Evolutionary conservation across 148 eudicot species (phyloP).

Genomic region (Camellia sinensis): DNA sequence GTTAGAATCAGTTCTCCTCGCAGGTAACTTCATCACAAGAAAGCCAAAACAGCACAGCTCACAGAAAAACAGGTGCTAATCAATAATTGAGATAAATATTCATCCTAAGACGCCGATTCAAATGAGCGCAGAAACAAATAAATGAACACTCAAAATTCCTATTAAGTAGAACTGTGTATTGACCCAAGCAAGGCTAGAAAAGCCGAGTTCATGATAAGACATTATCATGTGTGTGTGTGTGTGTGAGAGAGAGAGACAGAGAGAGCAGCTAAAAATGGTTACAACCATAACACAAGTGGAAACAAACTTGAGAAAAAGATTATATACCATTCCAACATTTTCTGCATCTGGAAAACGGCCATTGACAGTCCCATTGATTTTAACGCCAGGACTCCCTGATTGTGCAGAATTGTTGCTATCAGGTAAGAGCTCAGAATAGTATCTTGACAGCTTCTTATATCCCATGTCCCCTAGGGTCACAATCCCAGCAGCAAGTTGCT

Average conservation of each 20-base stretch:
- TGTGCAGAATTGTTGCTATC: no score
- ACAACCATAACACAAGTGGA: neutral
- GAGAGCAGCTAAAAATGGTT: neutral
- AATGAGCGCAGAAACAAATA: neutral
- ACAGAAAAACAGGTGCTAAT: no score
- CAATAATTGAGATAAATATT: no score
- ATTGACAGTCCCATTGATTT: slow-evolving; percentile 44
- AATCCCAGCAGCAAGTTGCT: slow-evolving; percentile 84
- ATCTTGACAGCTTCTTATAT: slow-evolving; percentile 69
- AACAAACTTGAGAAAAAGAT: slow-evolving; percentile 5
- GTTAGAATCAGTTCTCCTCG: no score
- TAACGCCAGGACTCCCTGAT: slow-evolving; percentile 38
- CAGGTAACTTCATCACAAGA: no score
- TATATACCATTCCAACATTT: neutral
- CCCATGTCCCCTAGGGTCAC: slow-evolving; percentile 74
- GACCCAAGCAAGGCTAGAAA: neutral
- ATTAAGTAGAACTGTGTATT: neutral
- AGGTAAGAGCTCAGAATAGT: slow-evolving; percentile 71
- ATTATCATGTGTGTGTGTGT: neutral
- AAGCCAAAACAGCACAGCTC: no score
- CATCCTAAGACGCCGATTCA: neutral
- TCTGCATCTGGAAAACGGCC: slow-evolving; percentile 49
- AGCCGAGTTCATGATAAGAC: neutral
- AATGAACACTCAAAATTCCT: no score
- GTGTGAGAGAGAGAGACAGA: no score